A percentile compares a stretch with the other conserved stretches of the same genome.
Conservation (phyloP, 2,329 filamentous ascomycete species). For the Cytospora leucostoma region DNA sequence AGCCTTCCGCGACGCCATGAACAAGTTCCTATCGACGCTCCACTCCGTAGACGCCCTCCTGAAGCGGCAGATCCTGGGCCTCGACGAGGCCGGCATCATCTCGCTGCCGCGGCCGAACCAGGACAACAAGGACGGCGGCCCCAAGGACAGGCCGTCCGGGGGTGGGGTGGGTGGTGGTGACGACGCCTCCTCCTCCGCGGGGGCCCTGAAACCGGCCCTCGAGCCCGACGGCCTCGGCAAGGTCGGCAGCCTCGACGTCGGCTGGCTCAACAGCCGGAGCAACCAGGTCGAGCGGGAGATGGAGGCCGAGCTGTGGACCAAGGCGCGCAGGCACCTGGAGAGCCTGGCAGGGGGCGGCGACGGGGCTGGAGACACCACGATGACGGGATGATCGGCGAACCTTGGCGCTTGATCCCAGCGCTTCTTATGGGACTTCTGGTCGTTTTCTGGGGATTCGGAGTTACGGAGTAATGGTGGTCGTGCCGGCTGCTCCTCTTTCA, state of each 20-base stretch:
- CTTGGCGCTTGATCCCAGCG: background rate
- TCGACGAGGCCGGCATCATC: conserved; percentile 81
- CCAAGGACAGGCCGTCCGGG: conserved; percentile 30
- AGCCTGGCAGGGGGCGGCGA: conserved; percentile 32
- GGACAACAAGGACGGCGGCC: conserved; percentile 34
- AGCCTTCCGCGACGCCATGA: conserved; percentile 60
- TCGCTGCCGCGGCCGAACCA: conserved; percentile 46
- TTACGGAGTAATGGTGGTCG: conserved; percentile 14
- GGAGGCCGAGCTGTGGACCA: conserved; percentile 77
- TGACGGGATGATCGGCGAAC: conserved; percentile 33
- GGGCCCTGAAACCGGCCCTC: conserved; percentile 37
- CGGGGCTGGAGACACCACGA: conserved; percentile 33
- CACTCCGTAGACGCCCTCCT: conserved; percentile 74
- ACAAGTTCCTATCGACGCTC: conserved; percentile 70
- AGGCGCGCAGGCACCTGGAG: conserved; percentile 58
- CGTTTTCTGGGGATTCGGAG: background rate
- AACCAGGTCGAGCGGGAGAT: conserved; percentile 80
- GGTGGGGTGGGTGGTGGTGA: too few species aligned
- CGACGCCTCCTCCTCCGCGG: conserved; percentile 25
- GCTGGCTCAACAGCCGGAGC: conserved; percentile 85
- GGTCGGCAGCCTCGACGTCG: conserved; percentile 72
- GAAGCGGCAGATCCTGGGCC: conserved; percentile 72
- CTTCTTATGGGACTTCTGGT: background rate
- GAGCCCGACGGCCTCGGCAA: conserved; percentile 58
- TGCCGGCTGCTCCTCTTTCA: background rate